Base-by-base conservation (phyloP, 129 eudicot genomes). In the Tagetes patula region DNA sequence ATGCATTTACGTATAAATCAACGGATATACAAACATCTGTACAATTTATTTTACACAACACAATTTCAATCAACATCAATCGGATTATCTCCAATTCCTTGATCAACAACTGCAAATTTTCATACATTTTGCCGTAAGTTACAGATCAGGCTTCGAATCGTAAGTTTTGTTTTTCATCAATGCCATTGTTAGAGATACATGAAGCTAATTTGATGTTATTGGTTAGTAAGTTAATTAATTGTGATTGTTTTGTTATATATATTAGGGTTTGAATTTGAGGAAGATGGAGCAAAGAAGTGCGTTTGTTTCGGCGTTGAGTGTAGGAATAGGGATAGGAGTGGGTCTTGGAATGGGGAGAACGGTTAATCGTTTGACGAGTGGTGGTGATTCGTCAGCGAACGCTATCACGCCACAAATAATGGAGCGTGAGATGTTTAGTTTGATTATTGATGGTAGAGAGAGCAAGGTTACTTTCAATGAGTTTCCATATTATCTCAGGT, bases 401-500 rank as follows among this genome's bases (percentile, higher is more conserved):
- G 82, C 56, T 37, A 33, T 87, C 46, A 82, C 98, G 55, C 85
- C 88, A 14, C 80, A 75, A 75, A 70, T 49, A 13, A 85, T 93
- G 92, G 98, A 89, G 78, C 85, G 85, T 38, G 98, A 93, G 81
- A 81, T 93, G 87, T 75, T 76, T 3, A 72, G 79, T 73, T 69
- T 89, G 77, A 71, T 93, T 27, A 70, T 82, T 40, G 88, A 93
- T 80, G 92, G 96, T 69, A 84, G 67, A 68, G 88, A 87, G 7
- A 85, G 86, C 80, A 87, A 87, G 13, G 91, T 93, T 67, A 89
- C 96, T 14, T 90, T 93, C 54, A 89, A 93, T 60, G 92, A 89
- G 53, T 93, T 93, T 66, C 98, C 96, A 6, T 93, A 89, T 59
- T 86, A 93, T 47, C 90, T 93, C 45, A 93, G 96, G 98, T 93